phyloP scores from a whole-genome alignment of 139 green algal species.

The Asterochloris erici region DNA sequence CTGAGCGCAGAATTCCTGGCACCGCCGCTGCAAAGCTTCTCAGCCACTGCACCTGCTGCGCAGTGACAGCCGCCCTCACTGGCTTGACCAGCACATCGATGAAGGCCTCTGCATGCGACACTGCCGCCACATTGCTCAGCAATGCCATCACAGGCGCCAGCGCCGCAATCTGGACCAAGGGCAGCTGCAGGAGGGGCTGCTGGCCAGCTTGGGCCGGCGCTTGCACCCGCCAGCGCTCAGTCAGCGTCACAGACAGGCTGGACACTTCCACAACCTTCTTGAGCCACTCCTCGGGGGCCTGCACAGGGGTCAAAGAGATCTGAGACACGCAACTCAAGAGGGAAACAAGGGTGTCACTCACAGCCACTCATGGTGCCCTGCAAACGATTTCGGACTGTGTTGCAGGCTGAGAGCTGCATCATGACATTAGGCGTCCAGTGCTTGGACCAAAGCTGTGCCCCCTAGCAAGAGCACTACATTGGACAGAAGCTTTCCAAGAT shows the following conservation, averaged over 20 bases:
- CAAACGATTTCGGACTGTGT: no score
- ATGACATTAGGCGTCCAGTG: no score
- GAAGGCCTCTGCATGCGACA: neutral
- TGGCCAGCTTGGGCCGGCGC: neutral
- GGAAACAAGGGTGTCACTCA: no score
- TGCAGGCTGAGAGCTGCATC: no score
- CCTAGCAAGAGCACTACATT: no score
- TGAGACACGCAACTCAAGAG: no score
- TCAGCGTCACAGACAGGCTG: constrained; percentile 29
- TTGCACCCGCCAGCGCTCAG: neutral
- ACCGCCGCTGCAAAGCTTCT: constrained; percentile 16
- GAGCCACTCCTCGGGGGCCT: constrained; percentile 36
- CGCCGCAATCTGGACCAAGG: constrained; percentile 2
- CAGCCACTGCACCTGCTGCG: constrained; percentile 29
- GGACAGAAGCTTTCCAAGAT: no score
- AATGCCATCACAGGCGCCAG: constrained; percentile 34
- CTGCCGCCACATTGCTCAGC: constrained; percentile 4
- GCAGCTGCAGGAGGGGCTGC: constrained; percentile 16
- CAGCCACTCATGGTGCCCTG: no score
- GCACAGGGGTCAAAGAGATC: no score
- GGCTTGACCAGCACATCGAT: constrained; percentile 14
- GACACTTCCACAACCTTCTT: constrained; percentile 37
- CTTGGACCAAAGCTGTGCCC: no score
- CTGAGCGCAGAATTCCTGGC: neutral
- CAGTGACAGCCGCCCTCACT: constrained; percentile 6